phyloP scores from a whole-genome alignment of 345 rosid species.

The Melaleuca alternifolia region DNA sequence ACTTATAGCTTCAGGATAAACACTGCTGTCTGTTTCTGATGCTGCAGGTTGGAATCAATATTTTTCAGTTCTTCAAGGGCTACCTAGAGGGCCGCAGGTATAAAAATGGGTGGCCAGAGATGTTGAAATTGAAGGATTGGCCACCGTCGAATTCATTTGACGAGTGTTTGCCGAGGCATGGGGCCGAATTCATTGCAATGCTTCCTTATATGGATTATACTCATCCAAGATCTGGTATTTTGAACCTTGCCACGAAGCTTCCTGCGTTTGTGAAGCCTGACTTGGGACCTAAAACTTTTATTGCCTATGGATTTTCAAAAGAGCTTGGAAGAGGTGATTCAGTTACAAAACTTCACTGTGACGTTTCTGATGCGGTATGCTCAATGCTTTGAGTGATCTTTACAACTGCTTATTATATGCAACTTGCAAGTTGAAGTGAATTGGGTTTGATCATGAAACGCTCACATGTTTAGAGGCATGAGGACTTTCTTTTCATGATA shows the following conservation, averaged over 20 bases:
- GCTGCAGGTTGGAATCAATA: constrained; percentile 41
- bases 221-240: constrained; percentile 32
- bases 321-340: constrained; percentile 61
- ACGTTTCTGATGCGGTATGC: constrained; percentile 49
- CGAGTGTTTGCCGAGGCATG: constrained; percentile 49
- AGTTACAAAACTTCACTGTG: constrained; percentile 46
- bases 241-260: constrained; percentile 43
- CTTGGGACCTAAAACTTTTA: constrained; percentile 58
- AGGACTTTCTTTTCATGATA: not conserved
- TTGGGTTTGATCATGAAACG: not conserved
- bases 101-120: constrained; percentile 36
- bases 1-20: not conserved
- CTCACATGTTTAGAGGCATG: not conserved
- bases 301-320: constrained; percentile 32
- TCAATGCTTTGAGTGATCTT: not conserved
- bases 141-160: constrained; percentile 45
- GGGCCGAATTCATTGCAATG: constrained; percentile 37
- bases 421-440: not conserved
- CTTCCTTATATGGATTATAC: constrained; percentile 46
- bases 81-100: constrained; percentile 37
- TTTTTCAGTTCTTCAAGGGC: constrained; percentile 39
- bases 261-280: constrained; percentile 48
- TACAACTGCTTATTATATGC: not conserved
- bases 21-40: not conserved
- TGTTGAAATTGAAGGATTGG: constrained; percentile 57